Base-by-base conservation (phyloP, 2,329 filamentous ascomycete species). In the Fusarium neocosmosporiellum region DNA sequence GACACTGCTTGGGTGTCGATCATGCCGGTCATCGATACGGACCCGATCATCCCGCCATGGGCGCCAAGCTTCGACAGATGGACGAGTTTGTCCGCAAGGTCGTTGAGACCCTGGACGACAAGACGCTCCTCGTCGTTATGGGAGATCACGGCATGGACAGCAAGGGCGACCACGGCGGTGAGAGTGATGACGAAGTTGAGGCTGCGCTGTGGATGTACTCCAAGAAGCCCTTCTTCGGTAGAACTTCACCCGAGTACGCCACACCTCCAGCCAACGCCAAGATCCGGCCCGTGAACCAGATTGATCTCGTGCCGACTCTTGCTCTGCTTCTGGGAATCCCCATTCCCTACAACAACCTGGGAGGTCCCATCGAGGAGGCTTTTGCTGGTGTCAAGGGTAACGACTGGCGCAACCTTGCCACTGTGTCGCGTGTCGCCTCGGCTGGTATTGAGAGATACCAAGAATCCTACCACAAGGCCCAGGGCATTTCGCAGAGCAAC, bases 201-300 rank as follows among this genome's bases (percentile, higher is more conserved):
- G 95, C 96, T 64, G 95, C 96, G 3, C 83, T 99, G 54, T 99
- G 96, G 96, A 97, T 99, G 95, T 99, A 98, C 81, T 97, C 96
- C 2, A 97, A 95, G 81, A 92, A 90, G 75, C 91, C 91, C 0
- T 82, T 94, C 11, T 99, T 99, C 81, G 96, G 96, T 18, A 91
- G 95, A 41, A 93, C 90, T 2, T 86, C 89, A 57, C 84, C 89
- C 4, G 88, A 90, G 7, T 88, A 87, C 72, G 80, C 83, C 16
- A 84, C 86, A 22, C 91, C 91, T 20, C 91, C 90, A 8, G 82
- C 84, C n/a, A 94, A 89, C 24, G 95, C 95, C 43, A 97, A 96
- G 80, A 89, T 91, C 24, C 88, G 93, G 11, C 91, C 93, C 0
- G 88, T 91, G 43, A 90, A 90, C 67, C 96, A 99, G 82, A 99